Evolutionary conservation across 352 stramenopile genomes (phyloP).

Genomic region (Phytophthora hibernalis): DNA sequence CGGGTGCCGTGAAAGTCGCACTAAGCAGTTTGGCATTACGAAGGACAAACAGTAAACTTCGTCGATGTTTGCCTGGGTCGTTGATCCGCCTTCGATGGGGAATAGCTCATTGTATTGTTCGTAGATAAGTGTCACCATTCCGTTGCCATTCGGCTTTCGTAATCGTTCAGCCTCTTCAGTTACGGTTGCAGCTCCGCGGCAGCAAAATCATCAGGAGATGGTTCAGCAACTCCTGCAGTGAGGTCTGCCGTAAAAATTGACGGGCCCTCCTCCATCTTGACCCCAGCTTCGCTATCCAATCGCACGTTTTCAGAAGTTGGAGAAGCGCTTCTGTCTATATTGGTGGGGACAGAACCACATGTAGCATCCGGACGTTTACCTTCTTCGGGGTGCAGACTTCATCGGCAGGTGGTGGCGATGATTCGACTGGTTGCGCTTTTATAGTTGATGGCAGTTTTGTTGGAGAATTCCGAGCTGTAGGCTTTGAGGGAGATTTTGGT

Average conservation of each 20-base stretch:
- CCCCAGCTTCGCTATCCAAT: background rate
- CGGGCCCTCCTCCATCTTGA: background rate
- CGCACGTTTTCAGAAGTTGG: conserved; percentile 5
- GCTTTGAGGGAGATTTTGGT: conserved; percentile 25
- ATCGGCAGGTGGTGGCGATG: background rate
- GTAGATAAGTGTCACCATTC: conserved; percentile 83
- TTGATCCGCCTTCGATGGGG: conserved; percentile 75
- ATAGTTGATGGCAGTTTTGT: conserved; percentile 23
- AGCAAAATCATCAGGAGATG: conserved; percentile 4
- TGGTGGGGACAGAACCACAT: background rate
- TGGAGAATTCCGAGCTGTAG: conserved; percentile 5
- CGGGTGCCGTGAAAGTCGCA: conserved; percentile 70
- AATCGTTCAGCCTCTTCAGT: conserved; percentile 43
- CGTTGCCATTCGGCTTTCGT: conserved; percentile 60
- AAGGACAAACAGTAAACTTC: conserved; percentile 90
- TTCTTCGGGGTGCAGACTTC: background rate
- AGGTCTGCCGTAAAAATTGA: background rate
- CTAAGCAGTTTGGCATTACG: conserved; percentile 88
- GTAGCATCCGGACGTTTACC: background rate
- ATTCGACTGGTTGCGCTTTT: conserved; percentile 14
- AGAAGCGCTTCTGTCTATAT: background rate
- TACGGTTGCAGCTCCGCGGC: conserved; percentile 5
- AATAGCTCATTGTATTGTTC: conserved; percentile 91
- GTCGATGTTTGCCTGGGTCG: conserved; percentile 78
- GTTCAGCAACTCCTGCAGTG: conserved; percentile 1